Evolutionary conservation across 2,329 filamentous ascomycete species (phyloP), one percentile per base, ranked within the genome.

Genomic region (Paraphaeosphaeria sporulosa): DNA sequence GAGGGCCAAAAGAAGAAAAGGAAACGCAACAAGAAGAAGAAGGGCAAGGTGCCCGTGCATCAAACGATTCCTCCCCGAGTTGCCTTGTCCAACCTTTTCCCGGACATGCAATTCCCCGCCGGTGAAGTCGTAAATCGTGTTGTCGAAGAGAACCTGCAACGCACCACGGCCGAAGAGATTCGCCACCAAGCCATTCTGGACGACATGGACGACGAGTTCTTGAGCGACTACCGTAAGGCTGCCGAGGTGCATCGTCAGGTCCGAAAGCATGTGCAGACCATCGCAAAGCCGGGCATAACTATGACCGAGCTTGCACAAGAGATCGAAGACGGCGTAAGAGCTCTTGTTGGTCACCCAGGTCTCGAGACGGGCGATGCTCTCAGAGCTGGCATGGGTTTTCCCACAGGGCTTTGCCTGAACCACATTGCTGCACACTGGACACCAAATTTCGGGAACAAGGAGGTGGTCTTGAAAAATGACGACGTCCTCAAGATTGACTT

Each of bases 241-340:
- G 92, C 92, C n/a, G 93, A 96, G 78, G 86, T 92, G 13, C 92
- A 96, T 76, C 88, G 93, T 60, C 92, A 96, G 75, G 92, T 95
- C 59, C 89, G 92, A 58, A 88, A 92, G 74, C 91, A 91, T 83
- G 91, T 89, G 2, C 89, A 92, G 78, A 89, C 88, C 71, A 89
- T 85, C 68, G 90, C 94, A 69, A 90, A 90, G 80, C 92, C 92
- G 0, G 92, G 93, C 25, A 86, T 91, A 81, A 88, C 86, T 10
- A 80, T 96, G 77, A 92, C 87, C 4, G 86, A 91, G 74, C 93
- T 96, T 65, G 91, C 92, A 12, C 87, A 94, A 72, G 89, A 89
- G 17, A 95, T 96, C 68, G 93, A 96, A 76, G 87, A 93, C 71
- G 85, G 90, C 57, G 91, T 95, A 23, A 86, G 92, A 56, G 86